Evolutionary conservation across 192 early-diverging fungal genomes (phyloP).

Genomic region (Dissophora ornata): DNA sequence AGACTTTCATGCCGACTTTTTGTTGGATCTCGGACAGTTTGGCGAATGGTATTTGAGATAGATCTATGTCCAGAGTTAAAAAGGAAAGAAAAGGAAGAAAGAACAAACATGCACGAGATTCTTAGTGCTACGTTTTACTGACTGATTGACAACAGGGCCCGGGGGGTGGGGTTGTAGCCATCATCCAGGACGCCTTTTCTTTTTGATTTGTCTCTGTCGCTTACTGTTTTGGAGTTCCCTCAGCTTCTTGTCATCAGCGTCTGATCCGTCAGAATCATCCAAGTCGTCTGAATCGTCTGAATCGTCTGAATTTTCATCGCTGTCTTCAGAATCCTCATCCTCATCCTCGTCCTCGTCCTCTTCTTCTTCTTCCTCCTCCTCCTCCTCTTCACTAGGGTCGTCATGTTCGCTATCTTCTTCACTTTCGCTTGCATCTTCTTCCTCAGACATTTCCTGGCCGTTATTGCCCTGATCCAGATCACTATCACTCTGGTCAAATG

Average conservation of each 20-base stretch:
- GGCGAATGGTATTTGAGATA: slow-evolving; percentile 85
- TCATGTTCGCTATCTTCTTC: slow-evolving; percentile 5
- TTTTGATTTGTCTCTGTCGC: too few species aligned
- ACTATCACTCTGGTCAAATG: slow-evolving; percentile 48
- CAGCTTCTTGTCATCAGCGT: slow-evolving; percentile 60
- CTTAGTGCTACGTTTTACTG: too few species aligned
- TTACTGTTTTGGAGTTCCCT: slow-evolving; percentile 62
- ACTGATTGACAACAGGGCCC: too few species aligned
- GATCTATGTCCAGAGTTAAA: slow-evolving; percentile 57
- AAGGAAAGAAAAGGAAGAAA: background rate
- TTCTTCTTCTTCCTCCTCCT: slow-evolving; percentile 19
- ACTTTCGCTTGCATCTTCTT: slow-evolving; percentile 10
- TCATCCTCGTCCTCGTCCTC: slow-evolving; percentile 26
- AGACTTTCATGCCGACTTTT: slow-evolving; percentile 75
- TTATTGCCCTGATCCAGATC: slow-evolving; percentile 29
- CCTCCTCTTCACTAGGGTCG: slow-evolving; percentile 15
- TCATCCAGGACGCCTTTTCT: too few species aligned
- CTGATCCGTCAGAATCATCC: slow-evolving; percentile 55
- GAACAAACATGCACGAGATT: too few species aligned
- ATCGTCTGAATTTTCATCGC: slow-evolving; percentile 28
- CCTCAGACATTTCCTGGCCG: slow-evolving; percentile 17
- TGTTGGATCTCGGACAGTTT: slow-evolving; percentile 82
- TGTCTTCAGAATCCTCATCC: slow-evolving; percentile 14
- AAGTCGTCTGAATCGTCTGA: slow-evolving; percentile 37
- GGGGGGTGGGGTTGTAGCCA: too few species aligned